phyloP scores from a whole-genome alignment of 106 monocot species.

The Acorus calamus region DNA sequence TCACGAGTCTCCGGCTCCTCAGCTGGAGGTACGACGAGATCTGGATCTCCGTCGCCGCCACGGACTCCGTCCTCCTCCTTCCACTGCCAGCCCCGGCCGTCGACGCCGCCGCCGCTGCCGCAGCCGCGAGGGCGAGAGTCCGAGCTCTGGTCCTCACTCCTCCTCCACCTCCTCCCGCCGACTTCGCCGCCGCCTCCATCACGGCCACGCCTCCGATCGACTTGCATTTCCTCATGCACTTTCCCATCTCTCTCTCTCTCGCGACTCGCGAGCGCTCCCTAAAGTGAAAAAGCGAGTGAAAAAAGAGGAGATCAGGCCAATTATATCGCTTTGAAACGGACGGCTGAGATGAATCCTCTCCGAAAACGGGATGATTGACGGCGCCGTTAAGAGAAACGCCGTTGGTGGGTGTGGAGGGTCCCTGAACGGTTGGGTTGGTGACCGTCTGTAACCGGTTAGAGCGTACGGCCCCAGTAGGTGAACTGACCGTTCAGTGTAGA shows the following conservation, averaged over 20 bases:
- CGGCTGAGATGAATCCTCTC: no score
- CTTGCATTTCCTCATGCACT: constrained; percentile 17
- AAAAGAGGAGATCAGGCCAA: no score
- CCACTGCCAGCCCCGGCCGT: not conserved
- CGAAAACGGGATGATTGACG: no score
- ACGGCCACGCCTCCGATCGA: constrained; percentile 11
- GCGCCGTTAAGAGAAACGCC: no score
- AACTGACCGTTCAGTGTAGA: no score
- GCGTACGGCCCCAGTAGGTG: no score
- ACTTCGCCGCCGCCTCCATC: constrained; percentile 10
- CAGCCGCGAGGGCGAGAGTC: not conserved
- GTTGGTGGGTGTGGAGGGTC: no score
- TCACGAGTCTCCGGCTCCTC: not conserved
- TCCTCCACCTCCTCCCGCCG: constrained; percentile 10
- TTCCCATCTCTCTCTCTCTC: constrained; percentile 22
- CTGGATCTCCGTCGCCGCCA: not conserved
- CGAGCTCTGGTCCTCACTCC: constrained; percentile 23
- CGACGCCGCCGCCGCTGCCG: constrained; percentile 9
- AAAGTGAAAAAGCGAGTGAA: no score
- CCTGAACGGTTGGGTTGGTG: no score
- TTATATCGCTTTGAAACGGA: no score
- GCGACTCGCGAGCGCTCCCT: no score
- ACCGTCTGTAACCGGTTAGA: no score
- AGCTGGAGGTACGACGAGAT: not conserved
- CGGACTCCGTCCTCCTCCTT: constrained; percentile 1